phyloP scores from a whole-genome alignment of 805 yeast genomes.

The Torulaspora delbrueckii region DNA sequence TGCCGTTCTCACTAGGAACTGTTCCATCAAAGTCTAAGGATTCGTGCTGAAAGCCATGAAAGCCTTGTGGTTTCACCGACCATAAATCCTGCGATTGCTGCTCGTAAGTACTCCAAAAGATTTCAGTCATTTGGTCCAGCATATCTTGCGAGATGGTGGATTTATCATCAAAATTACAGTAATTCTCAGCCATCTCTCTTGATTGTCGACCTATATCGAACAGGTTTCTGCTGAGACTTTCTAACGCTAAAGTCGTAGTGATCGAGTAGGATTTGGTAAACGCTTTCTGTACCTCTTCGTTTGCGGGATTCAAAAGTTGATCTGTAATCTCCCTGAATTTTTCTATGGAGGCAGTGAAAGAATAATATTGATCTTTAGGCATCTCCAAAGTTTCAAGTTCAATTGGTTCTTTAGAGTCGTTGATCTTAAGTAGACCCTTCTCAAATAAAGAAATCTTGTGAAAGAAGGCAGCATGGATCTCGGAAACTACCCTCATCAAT shows the following conservation, averaged over 20 bases:
- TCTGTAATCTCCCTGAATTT: conserved; percentile 20
- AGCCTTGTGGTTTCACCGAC: conserved; percentile 21
- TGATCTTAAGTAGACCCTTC: conserved; percentile 15
- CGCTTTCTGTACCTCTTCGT: conserved; percentile 8
- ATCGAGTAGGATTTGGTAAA: conserved; percentile 18
- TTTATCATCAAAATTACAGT: conserved; percentile 4
- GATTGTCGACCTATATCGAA: conserved; percentile 22
- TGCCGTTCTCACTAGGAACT: background rate
- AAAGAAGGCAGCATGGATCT: conserved; percentile 23
- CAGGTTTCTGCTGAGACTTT: conserved; percentile 22
- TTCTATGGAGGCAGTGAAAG: conserved; percentile 13
- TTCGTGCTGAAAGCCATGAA: conserved; percentile 14
- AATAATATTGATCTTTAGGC: conserved; percentile 9
- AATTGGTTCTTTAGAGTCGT: conserved; percentile 9
- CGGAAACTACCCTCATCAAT: conserved; percentile 23
- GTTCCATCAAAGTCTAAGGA: conserved; percentile 2
- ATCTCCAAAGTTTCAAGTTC: conserved; percentile 11
- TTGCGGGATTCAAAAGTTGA: conserved; percentile 14
- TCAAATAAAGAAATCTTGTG: conserved; percentile 21
- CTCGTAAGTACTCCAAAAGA: conserved; percentile 20
- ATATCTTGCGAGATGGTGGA: conserved; percentile 16
- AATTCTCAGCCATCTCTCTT: conserved; percentile 18
- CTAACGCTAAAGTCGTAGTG: conserved; percentile 21
- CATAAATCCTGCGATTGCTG: conserved; percentile 17
- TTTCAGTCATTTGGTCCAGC: conserved; percentile 16